phyloP scores from a whole-genome alignment of 495 filamentous ascomycete species.

The Hyaloscypha hepaticicola region DNA sequence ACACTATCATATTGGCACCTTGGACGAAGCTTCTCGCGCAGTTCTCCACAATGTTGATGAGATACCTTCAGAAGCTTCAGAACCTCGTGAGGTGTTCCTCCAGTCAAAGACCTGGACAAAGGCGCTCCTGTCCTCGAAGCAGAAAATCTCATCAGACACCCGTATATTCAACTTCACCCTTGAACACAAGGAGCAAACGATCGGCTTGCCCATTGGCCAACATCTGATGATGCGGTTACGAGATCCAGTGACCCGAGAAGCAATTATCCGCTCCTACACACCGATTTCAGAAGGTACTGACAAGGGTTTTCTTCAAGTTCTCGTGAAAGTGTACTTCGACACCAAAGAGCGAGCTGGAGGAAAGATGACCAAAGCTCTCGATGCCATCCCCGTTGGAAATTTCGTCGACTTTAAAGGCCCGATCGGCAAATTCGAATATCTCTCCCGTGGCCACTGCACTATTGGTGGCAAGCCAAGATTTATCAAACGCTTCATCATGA shows the following conservation, averaged over 20 bases:
- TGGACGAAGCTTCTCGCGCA: slow-evolving; percentile 57
- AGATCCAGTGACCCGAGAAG: slow-evolving; percentile 64
- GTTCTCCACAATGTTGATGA: slow-evolving; percentile 42
- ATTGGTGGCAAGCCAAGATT: slow-evolving; percentile 58
- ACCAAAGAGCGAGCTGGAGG: slow-evolving; percentile 61
- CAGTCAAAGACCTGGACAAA: slow-evolving; percentile 70
- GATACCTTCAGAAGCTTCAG: slow-evolving; percentile 25
- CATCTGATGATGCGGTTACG: slow-evolving; percentile 85
- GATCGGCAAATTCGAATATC: slow-evolving; percentile 83
- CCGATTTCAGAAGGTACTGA: slow-evolving; percentile 68
- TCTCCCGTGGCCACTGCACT: slow-evolving; percentile 61
- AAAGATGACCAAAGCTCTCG: slow-evolving; percentile 81
- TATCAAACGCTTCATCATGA: slow-evolving; percentile 78
- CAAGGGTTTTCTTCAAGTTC: slow-evolving; percentile 65
- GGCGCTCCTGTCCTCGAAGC: slow-evolving; percentile 63
- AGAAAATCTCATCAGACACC: slow-evolving; percentile 73
- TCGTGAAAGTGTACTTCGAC: slow-evolving; percentile 86
- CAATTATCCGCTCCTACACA: slow-evolving; percentile 86
- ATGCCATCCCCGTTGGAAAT: slow-evolving; percentile 66
- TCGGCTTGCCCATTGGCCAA: slow-evolving; percentile 85
- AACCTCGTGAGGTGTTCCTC: slow-evolving; percentile 60
- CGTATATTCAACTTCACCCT: slow-evolving; percentile 81
- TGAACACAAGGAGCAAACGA: slow-evolving; percentile 64
- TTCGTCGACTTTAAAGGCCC: slow-evolving; percentile 88
- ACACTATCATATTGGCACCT: slow-evolving; percentile 80